Percentiles rank a stretch among this genome's conserved stretches.
Evolutionary conservation across 2,329 filamentous ascomycete species (phyloP).

Genomic region (Ophiostoma australiae): DNA sequence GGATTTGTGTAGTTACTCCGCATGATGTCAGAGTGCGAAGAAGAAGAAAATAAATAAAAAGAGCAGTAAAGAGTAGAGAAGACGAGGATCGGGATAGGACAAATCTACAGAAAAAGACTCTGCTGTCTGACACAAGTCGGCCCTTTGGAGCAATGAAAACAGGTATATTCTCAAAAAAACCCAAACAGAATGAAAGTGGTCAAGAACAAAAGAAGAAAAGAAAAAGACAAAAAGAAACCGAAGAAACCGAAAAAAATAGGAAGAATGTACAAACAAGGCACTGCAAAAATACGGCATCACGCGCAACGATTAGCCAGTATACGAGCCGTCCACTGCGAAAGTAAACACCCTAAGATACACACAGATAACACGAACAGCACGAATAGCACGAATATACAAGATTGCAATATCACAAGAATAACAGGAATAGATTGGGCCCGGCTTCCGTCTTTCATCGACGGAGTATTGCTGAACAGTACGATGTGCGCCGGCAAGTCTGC

Average conservation of each 20-base stretch:
- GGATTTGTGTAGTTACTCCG: neutral
- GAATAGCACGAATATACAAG: too few species aligned
- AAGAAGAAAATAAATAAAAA: neutral
- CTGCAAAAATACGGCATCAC: neutral
- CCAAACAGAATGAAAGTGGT: neutral
- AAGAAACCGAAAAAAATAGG: too few species aligned
- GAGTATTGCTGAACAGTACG: neutral
- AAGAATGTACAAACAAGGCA: neutral
- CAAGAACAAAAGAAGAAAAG: too few species aligned
- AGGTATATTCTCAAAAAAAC: neutral
- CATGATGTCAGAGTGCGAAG: neutral
- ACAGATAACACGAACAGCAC: too few species aligned
- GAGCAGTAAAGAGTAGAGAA: too few species aligned
- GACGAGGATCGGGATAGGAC: too few species aligned
- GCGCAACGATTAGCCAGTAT: neutral
- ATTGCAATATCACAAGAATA: neutral
- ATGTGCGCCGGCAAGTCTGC: neutral
- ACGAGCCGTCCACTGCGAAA: neutral
- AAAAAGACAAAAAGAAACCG: too few species aligned
- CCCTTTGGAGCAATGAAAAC: neutral
- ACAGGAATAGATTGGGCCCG: neutral
- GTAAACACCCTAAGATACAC: neutral
- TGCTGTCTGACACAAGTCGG: neutral
- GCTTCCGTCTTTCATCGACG: neutral
- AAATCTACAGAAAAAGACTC: neutral